Conservation (phyloP, 805 yeast genomes). For the Ogataea pini region DNA sequence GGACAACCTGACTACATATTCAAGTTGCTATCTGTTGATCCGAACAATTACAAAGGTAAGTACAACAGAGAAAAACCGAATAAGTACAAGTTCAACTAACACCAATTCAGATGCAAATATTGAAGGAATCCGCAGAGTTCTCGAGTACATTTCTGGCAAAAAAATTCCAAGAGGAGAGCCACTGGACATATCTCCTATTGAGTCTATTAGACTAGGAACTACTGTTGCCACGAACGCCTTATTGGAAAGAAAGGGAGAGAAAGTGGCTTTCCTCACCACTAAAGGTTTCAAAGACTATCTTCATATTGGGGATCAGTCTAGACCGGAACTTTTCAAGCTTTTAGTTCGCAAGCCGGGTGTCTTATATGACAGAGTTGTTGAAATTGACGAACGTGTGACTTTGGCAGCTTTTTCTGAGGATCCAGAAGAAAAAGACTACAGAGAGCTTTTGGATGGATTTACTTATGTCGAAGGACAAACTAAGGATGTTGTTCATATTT, state of each 20-base stretch:
- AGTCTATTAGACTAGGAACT: constrained; percentile 27
- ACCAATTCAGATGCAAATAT: constrained; percentile 24
- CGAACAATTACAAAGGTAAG: constrained; percentile 20
- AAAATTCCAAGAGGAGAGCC: constrained; percentile 18
- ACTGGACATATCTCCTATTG: constrained; percentile 19
- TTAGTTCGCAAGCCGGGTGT: constrained; percentile 18
- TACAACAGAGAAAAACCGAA: not conserved
- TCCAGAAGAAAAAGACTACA: constrained; percentile 14
- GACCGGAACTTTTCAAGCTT: constrained; percentile 25
- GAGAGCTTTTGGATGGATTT: constrained; percentile 24
- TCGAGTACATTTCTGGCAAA: constrained; percentile 16
- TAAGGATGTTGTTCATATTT: constrained; percentile 38
- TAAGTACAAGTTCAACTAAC: not conserved
- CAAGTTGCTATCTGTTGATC: constrained; percentile 27
- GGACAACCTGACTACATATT: constrained; percentile 39
- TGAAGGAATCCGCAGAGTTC: constrained; percentile 26
- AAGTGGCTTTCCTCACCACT: constrained; percentile 26
- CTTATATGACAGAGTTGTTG: constrained; percentile 19
- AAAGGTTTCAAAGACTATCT: constrained; percentile 33
- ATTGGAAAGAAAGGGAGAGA: constrained; percentile 22
- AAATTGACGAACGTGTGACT: constrained; percentile 22
- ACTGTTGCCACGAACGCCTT: constrained; percentile 28
- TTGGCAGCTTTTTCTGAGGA: constrained; percentile 27
- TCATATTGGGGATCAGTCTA: constrained; percentile 34
- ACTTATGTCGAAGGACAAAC: constrained; percentile 39